These are phyloP conservation scores for Cercophora sp. DNA, from an alignment of 495 filamentous ascomycete genomes.

Conservation along the genomic window DNA sequence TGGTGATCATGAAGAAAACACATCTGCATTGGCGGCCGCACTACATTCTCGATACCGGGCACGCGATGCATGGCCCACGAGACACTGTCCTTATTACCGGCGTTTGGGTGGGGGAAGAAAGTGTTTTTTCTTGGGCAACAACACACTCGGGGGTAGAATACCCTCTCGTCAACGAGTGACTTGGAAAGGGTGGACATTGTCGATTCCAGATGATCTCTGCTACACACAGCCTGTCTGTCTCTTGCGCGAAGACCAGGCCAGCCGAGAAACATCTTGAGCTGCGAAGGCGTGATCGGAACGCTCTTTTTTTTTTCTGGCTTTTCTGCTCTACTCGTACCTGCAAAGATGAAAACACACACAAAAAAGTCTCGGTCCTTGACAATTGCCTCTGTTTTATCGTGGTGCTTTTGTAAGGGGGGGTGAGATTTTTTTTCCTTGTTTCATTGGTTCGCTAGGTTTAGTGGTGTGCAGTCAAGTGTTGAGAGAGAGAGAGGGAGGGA, in stretches of 20 bases:
- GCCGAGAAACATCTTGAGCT: too few species aligned
- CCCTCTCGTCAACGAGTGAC: too few species aligned
- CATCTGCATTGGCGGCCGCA: constrained; percentile 28
- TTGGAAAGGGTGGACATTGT: constrained; percentile 4
- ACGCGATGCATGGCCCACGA: background rate
- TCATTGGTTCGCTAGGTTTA: too few species aligned
- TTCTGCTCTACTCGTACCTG: background rate
- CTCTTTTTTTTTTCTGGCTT: too few species aligned
- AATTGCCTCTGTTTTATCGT: constrained; percentile 5
- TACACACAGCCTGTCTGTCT: too few species aligned
- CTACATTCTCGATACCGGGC: constrained; percentile 9
- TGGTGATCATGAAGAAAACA: constrained; percentile 18
- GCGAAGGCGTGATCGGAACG: too few species aligned
- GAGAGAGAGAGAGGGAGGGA: background rate
- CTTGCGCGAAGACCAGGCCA: too few species aligned
- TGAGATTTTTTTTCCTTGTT: background rate
- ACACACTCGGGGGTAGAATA: constrained; percentile 2
- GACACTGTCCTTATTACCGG: constrained; percentile 11
- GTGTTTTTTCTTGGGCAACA: background rate
- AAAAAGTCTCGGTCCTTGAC: constrained; percentile 6
- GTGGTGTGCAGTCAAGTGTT: too few species aligned
- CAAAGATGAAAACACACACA: constrained; percentile 7
- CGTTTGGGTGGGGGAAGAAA: constrained; percentile 10
- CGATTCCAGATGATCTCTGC: background rate
- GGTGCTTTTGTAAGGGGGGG: background rate